phyloP scores from a whole-genome alignment of 2,329 filamentous ascomycete species.

The Colletotrichum lupini region DNA sequence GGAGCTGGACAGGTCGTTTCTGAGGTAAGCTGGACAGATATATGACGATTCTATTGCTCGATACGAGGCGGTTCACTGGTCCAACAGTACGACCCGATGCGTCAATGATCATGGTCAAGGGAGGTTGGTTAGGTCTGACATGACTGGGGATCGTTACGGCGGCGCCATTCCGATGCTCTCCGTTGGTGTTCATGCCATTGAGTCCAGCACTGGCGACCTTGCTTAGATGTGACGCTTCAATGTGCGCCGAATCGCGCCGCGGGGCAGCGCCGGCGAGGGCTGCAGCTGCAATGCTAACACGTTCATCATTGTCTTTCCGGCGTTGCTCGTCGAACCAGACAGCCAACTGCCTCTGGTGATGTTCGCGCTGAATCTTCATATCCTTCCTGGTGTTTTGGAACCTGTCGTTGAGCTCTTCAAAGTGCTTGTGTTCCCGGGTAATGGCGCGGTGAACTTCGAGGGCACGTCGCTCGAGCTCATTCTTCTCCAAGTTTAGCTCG shows the following conservation, averaged over 20 bases:
- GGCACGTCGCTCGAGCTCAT: conserved; percentile 25
- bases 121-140: background rate
- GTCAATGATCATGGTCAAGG: conserved; percentile 44
- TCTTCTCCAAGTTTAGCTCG: conserved; percentile 14
- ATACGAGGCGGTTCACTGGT: conserved; percentile 45
- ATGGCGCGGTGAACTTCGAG: conserved; percentile 20
- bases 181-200: conserved; percentile 6
- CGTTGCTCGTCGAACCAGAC: conserved; percentile 12
- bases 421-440: conserved; percentile 5
- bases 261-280: conserved; percentile 12
- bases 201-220: background rate
- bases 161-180: background rate
- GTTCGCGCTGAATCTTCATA: background rate
- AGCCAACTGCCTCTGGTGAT: background rate
- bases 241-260: background rate
- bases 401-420: conserved; percentile 11
- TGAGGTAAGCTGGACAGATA: conserved; percentile 1
- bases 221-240: background rate
- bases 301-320: conserved; percentile 4
- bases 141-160: background rate
- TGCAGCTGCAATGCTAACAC: conserved; percentile 23
- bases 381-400: conserved; percentile 1
- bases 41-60: background rate
- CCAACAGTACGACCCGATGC: conserved; percentile 52
- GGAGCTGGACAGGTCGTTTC: conserved; percentile 28